phyloP scores from a whole-genome alignment of 768 basidiomycete genomes.

The Vararia minispora region DNA sequence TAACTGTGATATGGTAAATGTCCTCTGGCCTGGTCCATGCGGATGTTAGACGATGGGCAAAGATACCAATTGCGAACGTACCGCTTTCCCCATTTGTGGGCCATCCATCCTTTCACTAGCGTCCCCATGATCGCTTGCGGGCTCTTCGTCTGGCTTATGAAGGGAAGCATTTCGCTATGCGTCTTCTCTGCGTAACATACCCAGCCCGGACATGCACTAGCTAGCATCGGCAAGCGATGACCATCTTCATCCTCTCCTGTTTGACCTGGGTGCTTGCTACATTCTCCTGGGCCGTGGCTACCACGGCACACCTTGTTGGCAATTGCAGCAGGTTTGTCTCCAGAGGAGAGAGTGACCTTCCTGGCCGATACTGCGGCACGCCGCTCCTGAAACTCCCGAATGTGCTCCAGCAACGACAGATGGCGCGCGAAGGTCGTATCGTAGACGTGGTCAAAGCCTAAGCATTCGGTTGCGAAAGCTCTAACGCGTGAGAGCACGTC shows the following conservation, averaged over 20 bases:
- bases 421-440: constrained; percentile 96
- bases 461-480: constrained; percentile 51
- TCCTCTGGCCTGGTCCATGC: constrained; percentile 52
- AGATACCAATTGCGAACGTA: constrained; percentile 29
- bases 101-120: constrained; percentile 86
- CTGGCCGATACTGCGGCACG: constrained; percentile 15
- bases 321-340: too few relatives aligned
- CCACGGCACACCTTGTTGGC: too few relatives aligned
- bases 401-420: constrained; percentile 71
- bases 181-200: constrained; percentile 99
- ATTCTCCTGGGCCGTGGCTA: too few relatives aligned
- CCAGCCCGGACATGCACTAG: constrained; percentile 98
- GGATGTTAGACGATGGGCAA: background rate
- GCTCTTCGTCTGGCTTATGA: constrained; percentile 80
- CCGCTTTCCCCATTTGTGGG: constrained; percentile 50
- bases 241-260: too few relatives aligned
- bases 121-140: constrained; percentile 93
- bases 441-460: constrained; percentile 76
- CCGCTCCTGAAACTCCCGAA: constrained; percentile 64
- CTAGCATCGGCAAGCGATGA: constrained; percentile 91
- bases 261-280: too few relatives aligned
- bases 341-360: too few relatives aligned
- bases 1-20: constrained; percentile 93
- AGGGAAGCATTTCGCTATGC: constrained; percentile 87
- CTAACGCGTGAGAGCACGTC: constrained; percentile 62